Evolutionary conservation across 768 basidiomycete species (phyloP).

Genomic region (Suillus variegatus): DNA sequence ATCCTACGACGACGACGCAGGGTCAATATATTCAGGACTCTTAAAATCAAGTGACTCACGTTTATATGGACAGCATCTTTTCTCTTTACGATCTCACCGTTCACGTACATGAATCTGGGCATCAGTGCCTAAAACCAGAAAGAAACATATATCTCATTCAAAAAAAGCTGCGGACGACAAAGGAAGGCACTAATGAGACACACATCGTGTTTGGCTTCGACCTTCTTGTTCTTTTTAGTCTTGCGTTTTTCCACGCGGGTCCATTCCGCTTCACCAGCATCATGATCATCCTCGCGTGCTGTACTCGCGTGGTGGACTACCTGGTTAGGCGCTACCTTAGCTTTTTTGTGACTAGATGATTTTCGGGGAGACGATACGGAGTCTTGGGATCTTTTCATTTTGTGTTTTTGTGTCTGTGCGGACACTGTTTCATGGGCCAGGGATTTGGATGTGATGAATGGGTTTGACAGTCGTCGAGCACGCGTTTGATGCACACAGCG

Average conservation of each 20-base stretch:
- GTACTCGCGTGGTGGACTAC: conserved; percentile 3
- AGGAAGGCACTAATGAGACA: conserved; percentile 29
- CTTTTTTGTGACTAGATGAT: conserved; percentile 38
- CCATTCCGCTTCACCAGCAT: conserved; percentile 50
- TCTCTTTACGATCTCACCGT: conserved; percentile 70
- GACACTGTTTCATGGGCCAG: not conserved
- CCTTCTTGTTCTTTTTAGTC: conserved; percentile 65
- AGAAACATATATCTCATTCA: conserved; percentile 14
- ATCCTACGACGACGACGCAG: conserved; percentile 53
- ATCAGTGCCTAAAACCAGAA: conserved; percentile 23
- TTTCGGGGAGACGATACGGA: conserved; percentile 17
- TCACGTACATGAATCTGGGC: conserved; percentile 82
- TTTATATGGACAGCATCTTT: conserved; percentile 79
- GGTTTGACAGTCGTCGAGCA: not conserved
- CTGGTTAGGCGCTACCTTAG: conserved; percentile 29
- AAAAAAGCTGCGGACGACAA: conserved; percentile 3
- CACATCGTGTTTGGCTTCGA: conserved; percentile 61
- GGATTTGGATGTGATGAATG: not conserved
- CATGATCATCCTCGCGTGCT: conserved; percentile 15
- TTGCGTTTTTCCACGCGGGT: conserved; percentile 74
- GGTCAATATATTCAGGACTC: not conserved
- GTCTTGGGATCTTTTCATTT: conserved; percentile 35
- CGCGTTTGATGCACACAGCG: not conserved
- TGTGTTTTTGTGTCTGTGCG: not conserved
- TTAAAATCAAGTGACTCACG: conserved; percentile 44